Base-by-base conservation (phyloP, 352 stramenopile genomes). In the Hyaloperonospora brassicae region DNA sequence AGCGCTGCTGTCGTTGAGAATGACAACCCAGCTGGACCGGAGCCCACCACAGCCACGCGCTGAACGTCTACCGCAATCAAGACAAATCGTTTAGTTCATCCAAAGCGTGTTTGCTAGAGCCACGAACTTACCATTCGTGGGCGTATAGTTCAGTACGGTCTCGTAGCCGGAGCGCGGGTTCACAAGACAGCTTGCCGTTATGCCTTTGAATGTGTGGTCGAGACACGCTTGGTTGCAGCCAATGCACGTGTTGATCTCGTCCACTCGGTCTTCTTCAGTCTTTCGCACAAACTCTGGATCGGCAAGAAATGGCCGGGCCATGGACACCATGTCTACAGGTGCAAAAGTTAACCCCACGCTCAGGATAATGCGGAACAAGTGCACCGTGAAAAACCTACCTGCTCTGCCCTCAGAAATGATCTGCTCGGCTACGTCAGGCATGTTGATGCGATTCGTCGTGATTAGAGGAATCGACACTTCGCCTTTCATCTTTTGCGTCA, bases 171-270 rank as follows among this genome's bases (percentile, higher is more conserved):
- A 93, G 34, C 79, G 75, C 13, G 96, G 96, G 70, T 99, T 99
- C 23, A 99, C 96, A 43, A 99, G 82, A 61, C 96, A 99, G 40
- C 75, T 95, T 2, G 93, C 92, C 14, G 80, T 95, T 55, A 97
- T 97, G 11, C 74, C 86, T 54, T 97, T 88, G 68, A 99, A 99
- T 31, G 89, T 97, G 74, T 98, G 95, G 79, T 99, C 96, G 21
- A 99, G 75, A 72, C 96, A 99, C 12, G 96, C 96, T 56, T 96
- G 86, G 60, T 96, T 96, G 63, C 87, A 96, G n/a, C 77, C 96
- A 62, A 99, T 99, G 70, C 96, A 99, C 21, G 95, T 98, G 68
- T 99, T 99, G 62, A 98, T 98, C 53, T 97, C 89, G 36, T 97
- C 78, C 22, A 86, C 81, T 56, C 80, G 64, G 22, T 81, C 79